These are phyloP conservation scores for Aspergillus haitiensis DNA, from an alignment of 495 filamentous ascomycete genomes.

Conservation along the genomic window DNA sequence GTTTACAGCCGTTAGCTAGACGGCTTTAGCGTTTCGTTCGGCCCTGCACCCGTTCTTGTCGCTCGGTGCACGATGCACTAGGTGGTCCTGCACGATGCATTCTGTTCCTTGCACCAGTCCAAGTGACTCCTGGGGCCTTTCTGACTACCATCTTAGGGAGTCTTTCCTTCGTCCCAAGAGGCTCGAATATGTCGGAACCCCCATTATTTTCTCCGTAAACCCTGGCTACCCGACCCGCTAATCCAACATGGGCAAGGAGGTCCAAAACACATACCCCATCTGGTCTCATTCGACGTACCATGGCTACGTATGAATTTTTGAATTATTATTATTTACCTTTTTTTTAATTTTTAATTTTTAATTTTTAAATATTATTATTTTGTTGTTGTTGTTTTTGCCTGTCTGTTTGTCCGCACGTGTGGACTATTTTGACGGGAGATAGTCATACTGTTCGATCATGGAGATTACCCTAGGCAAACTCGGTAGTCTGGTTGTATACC, in stretches of 20 bases:
- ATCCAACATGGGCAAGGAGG: slow-evolving; percentile 18
- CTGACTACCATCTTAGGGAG: neutral
- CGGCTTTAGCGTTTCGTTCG: slow-evolving; percentile 26
- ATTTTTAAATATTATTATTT: no score
- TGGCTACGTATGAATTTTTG: slow-evolving; percentile 13
- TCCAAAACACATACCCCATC: slow-evolving; percentile 16
- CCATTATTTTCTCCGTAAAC: slow-evolving; percentile 25
- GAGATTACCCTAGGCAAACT: neutral
- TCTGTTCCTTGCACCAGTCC: slow-evolving; percentile 19
- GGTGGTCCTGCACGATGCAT: slow-evolving; percentile 24
- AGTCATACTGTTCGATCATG: neutral
- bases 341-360: no score
- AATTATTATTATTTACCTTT: no score
- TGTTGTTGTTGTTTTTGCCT: no score
- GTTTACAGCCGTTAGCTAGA: slow-evolving; percentile 21
- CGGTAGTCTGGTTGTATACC: neutral
- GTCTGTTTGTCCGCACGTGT: neutral
- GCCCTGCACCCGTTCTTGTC: slow-evolving; percentile 23
- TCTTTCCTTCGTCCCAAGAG: slow-evolving; percentile 16
- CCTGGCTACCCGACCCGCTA: slow-evolving; percentile 22
- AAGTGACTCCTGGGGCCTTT: slow-evolving; percentile 2
- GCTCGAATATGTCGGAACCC: slow-evolving; percentile 23
- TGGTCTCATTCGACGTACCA: slow-evolving; percentile 21
- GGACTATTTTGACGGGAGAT: neutral
- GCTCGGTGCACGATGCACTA: slow-evolving; percentile 27